Percentiles rank a stretch among this genome's conserved stretches.
Evolutionary conservation across 345 rosid genomes (phyloP).

Genomic region (Erysimum cheiranthoides): DNA sequence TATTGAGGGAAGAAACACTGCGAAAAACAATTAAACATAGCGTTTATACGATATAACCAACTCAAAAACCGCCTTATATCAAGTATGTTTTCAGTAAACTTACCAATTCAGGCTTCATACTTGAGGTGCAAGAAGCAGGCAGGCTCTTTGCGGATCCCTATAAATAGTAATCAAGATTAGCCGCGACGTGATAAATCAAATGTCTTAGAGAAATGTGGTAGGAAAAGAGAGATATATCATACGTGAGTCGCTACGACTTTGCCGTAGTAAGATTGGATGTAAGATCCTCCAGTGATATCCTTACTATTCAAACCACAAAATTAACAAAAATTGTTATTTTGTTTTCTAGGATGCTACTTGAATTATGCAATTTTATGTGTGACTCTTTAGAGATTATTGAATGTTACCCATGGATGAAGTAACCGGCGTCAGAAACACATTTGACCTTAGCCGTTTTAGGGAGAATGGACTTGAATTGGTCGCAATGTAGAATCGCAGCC

Average conservation of each 20-base stretch:
- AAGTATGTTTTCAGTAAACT: background rate
- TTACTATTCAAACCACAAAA: constrained; percentile 53
- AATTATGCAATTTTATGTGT: background rate
- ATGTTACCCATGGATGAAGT: constrained; percentile 82
- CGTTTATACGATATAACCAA: background rate
- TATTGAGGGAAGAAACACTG: constrained; percentile 99
- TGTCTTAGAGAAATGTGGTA: background rate
- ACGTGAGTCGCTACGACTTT: constrained; percentile 82
- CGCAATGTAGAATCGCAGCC: constrained; percentile 87
- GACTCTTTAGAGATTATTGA: constrained; percentile 3
- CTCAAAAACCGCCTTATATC: background rate
- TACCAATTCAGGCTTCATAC: constrained; percentile 70
- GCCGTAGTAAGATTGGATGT: constrained; percentile 62
- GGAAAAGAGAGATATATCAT: constrained; percentile 29
- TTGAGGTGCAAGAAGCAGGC: constrained; percentile 82
- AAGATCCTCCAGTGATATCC: constrained; percentile 71
- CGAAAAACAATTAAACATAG: background rate
- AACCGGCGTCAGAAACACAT: constrained; percentile 96
- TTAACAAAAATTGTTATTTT: background rate
- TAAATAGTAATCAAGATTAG: constrained; percentile 35
- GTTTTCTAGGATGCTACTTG: background rate
- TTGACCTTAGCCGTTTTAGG: constrained; percentile 74
- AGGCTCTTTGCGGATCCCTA: constrained; percentile 84
- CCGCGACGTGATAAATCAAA: background rate
- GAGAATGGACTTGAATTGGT: constrained; percentile 68